Conservation (phyloP, 2,329 filamentous ascomycete genomes). For the Elsinoe arachidis region DNA sequence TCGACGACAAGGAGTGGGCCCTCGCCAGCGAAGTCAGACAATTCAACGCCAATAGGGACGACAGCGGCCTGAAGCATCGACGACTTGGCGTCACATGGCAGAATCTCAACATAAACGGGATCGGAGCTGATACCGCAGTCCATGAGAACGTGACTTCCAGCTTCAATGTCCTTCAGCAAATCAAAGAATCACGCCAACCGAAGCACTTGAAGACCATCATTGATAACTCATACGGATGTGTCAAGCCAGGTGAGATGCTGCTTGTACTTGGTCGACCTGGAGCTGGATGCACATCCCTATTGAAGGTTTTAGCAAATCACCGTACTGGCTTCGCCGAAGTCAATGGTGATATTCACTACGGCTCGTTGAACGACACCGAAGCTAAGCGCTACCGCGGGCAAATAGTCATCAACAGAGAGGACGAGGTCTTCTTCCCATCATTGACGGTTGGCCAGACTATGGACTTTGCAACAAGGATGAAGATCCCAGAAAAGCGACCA, state of each 20-base stretch:
- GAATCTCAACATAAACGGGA: conserved; percentile 54
- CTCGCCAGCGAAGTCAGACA: conserved; percentile 43
- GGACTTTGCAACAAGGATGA: conserved; percentile 46
- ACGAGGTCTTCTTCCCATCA: conserved; percentile 47
- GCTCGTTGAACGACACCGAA: conserved; percentile 35
- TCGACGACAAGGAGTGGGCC: conserved; percentile 38
- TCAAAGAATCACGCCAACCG: conserved; percentile 36
- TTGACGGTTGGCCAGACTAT: conserved; percentile 50
- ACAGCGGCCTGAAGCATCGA: conserved; percentile 40
- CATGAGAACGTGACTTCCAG: conserved; percentile 51
- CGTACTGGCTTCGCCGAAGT: conserved; percentile 33
- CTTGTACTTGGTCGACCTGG: conserved; percentile 37
- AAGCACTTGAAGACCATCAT: conserved; percentile 56
- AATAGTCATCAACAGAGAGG: conserved; percentile 39
- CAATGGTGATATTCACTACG: conserved; percentile 43
- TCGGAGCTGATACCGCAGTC: conserved; percentile 53
- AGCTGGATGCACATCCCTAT: conserved; percentile 59
- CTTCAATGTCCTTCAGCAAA: conserved; percentile 41
- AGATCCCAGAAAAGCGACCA: conserved; percentile 38
- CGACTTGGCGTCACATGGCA: conserved; percentile 58
- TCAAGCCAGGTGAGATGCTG: conserved; percentile 50
- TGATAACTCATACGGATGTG: conserved; percentile 52
- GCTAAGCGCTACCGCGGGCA: conserved; percentile 38
- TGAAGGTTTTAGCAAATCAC: conserved; percentile 61
- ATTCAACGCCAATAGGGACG: conserved; percentile 35